Conservation (phyloP, 192 early-diverging fungal species). For the Entomortierella beljakovae region DNA sequence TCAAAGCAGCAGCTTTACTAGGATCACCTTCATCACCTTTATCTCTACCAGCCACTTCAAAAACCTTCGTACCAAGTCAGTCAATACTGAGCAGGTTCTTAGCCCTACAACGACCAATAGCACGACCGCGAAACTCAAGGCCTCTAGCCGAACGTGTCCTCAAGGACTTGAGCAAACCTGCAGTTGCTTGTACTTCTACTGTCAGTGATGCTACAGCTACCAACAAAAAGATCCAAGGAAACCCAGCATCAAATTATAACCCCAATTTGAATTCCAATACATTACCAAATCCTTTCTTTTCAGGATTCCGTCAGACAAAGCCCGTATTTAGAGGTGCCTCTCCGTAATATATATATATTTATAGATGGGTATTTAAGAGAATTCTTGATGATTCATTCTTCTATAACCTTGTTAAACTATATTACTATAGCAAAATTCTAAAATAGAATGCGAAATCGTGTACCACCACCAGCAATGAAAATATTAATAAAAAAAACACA, state of each 20-base stretch:
- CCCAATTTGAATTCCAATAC: background rate
- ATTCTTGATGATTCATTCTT: background rate
- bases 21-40: background rate
- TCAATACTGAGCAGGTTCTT: background rate
- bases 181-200: background rate
- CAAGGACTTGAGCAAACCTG: background rate
- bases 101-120: background rate
- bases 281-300: constrained; percentile 14
- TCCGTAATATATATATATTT: background rate
- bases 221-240: background rate
- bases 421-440: background rate
- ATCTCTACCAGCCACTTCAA: background rate
- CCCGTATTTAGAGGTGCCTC: constrained; percentile 2
- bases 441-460: background rate
- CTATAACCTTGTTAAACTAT: background rate
- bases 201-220: background rate
- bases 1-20: constrained; percentile 1
- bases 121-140: background rate
- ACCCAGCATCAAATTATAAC: background rate
- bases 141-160: background rate
- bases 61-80: background rate
- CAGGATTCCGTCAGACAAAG: constrained; percentile 20
- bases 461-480: background rate
- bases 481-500: background rate
- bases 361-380: background rate